Evolutionary conservation across 148 eudicot species (phyloP).

Genomic region (Vaccinium macrocarpon): DNA sequence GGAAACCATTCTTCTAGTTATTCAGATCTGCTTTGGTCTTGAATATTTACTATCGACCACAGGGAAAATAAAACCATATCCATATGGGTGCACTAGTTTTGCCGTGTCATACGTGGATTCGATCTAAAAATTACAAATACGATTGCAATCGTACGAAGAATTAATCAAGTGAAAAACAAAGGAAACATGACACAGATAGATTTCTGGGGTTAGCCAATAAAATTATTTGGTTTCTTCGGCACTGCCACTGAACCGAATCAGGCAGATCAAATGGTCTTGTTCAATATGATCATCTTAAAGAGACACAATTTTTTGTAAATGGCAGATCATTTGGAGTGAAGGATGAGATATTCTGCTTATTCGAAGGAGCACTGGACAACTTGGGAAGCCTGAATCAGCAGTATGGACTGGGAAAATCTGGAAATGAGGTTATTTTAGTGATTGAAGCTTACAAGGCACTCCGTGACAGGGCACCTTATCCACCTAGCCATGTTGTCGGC

Average conservation of each 20-base stretch:
- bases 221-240: background rate
- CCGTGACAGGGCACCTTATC: conserved; percentile 93
- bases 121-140: background rate
- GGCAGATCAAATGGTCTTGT: background rate
- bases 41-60: background rate
- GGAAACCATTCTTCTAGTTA: background rate
- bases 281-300: background rate
- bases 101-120: background rate
- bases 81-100: background rate
- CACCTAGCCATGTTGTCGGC: conserved; percentile 79
- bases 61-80: background rate
- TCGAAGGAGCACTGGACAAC: conserved; percentile 84
- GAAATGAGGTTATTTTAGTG: conserved; percentile 69
- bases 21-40: background rate
- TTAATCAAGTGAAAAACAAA: background rate
- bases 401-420: conserved; percentile 69
- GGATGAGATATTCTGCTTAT: conserved; percentile 92
- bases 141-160: background rate
- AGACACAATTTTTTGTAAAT: background rate
- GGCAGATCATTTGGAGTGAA: conserved; percentile 78
- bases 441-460: conserved; percentile 93
- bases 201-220: background rate
- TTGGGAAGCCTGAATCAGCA: conserved; percentile 85
- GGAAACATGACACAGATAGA: background rate
- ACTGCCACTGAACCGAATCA: background rate